These are phyloP conservation scores for Calonectria henricotiae DNA, from an alignment of 2,329 filamentous ascomycete genomes.

Conservation along the genomic window DNA sequence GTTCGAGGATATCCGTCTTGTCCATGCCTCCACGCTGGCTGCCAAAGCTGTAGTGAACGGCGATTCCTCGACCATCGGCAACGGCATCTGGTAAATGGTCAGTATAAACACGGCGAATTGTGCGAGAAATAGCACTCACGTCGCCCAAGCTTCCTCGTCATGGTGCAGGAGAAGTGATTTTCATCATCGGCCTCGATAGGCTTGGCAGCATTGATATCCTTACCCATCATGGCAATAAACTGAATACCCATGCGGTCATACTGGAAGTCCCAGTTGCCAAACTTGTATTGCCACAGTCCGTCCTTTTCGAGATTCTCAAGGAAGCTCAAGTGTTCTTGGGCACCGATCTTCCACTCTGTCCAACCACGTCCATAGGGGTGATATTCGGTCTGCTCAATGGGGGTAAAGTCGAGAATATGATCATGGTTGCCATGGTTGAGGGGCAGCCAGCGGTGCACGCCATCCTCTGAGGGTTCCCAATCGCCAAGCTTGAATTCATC, in stretches of 20 bases:
- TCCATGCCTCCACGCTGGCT: constrained; percentile 60
- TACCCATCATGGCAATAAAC: constrained; percentile 70
- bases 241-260: constrained; percentile 69
- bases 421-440: constrained; percentile 55
- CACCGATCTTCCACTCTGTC: constrained; percentile 68
- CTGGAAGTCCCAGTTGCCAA: constrained; percentile 66
- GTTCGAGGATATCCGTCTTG: constrained; percentile 69
- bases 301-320: constrained; percentile 68
- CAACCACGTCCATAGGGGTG: constrained; percentile 63
- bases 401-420: constrained; percentile 62
- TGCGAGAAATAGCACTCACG: constrained; percentile 46
- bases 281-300: constrained; percentile 65
- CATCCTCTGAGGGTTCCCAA: constrained; percentile 57
- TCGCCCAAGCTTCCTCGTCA: constrained; percentile 59
- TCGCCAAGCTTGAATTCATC: constrained; percentile 53
- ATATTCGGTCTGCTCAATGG: constrained; percentile 67
- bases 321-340: constrained; percentile 66
- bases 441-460: constrained; percentile 69
- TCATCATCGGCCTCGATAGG: constrained; percentile 65
- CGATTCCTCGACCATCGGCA: constrained; percentile 70
- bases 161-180: constrained; percentile 62
- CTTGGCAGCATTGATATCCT: constrained; percentile 66
- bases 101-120: constrained; percentile 23
- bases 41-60: constrained; percentile 69
- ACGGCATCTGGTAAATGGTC: constrained; percentile 57